These are phyloP conservation scores for Pyrus hybrid DNA, from an alignment of 331 rosid genomes.

Conservation along the genomic window DNA sequence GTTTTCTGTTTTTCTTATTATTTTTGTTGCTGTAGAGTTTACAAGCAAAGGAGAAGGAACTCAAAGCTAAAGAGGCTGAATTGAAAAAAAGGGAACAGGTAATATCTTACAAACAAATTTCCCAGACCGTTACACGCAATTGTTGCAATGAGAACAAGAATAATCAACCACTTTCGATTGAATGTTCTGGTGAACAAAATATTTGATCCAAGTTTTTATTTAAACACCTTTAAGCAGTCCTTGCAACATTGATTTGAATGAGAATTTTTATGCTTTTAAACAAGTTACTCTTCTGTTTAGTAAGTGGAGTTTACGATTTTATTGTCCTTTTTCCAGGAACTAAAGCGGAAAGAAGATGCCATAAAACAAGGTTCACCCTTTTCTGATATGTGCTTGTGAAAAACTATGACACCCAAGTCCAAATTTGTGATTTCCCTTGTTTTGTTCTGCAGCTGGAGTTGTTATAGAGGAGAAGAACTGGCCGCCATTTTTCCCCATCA, in stretches of 20 bases:
- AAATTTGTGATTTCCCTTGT: neutral
- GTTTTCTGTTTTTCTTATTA: neutral
- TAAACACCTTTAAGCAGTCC: neutral
- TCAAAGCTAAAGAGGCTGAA: slow-evolving; percentile 85
- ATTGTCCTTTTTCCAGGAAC: slow-evolving; percentile 46
- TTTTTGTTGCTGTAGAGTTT: slow-evolving; percentile 41
- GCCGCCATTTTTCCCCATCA: slow-evolving; percentile 78
- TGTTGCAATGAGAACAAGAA: neutral
- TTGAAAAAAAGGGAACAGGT: slow-evolving; percentile 86
- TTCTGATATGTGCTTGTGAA: slow-evolving; percentile 8
- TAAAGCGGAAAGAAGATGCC: slow-evolving; percentile 79
- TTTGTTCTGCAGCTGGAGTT: slow-evolving; percentile 64
- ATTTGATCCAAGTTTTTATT: neutral
- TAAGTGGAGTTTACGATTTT: slow-evolving; percentile 6
- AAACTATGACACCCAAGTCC: neutral
- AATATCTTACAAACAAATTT: neutral
- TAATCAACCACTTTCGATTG: neutral
- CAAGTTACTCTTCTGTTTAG: neutral
- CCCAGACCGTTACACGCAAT: neutral
- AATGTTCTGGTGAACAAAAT: neutral
- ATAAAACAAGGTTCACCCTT: slow-evolving; percentile 49
- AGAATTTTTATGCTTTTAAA: neutral
- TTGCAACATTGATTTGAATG: slow-evolving; percentile 10
- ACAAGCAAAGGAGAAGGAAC: slow-evolving; percentile 68
- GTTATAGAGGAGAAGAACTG: slow-evolving; percentile 74